Evolutionary conservation across 2,329 filamentous ascomycete genomes (phyloP), one percentile per base, ranked within the genome.

Genomic region (Cordyceps javanica): DNA sequence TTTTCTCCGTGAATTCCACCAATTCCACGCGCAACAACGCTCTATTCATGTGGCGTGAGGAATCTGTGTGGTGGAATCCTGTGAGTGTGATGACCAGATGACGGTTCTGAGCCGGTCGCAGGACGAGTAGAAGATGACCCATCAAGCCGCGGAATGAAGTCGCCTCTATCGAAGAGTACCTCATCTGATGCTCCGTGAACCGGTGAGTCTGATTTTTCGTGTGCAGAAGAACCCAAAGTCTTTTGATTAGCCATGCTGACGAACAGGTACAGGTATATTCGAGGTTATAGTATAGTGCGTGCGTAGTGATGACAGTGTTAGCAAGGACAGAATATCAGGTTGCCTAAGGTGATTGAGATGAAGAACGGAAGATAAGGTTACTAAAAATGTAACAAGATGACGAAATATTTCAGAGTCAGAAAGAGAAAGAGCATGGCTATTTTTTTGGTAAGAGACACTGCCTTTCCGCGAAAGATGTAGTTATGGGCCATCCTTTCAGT

Each of bases 1-100:
- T 64, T 69, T n/a, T n/a, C n/a, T n/a, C n/a, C n/a, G n/a, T n/a
- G n/a, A 55, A 80, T 69, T 7, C 74, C 77, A 0, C 78, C 78
- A 25, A 81, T 63, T 1, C 74, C 75, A n/a, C 72, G 72, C 21
- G 77, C 79, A 46, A 81, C 67, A 19, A 75, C 69, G 3, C 70
- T 64, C 78, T 77, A 79, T 61, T 81, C 79, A 4, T 67, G 59
- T 5, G 73, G 66, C 0, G 73, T 67, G 6, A 82, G 69, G 55
- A 76, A 73, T 32, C 77, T 72, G 60, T 76, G 67, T 3, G 59
- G 63, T 46, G 60, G 59, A 9, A 63, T 60, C 4, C 61, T 60
- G 41, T 60, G 61, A 19, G 59, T 57, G 21, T 56, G 60, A 19
- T 62, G 56, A 19, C 32, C 19, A 36, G 56, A 46, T 25, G 56